Base-by-base conservation (phyloP, 1,284 basidiomycete genomes). In the Hypsizygus ulmarius region DNA sequence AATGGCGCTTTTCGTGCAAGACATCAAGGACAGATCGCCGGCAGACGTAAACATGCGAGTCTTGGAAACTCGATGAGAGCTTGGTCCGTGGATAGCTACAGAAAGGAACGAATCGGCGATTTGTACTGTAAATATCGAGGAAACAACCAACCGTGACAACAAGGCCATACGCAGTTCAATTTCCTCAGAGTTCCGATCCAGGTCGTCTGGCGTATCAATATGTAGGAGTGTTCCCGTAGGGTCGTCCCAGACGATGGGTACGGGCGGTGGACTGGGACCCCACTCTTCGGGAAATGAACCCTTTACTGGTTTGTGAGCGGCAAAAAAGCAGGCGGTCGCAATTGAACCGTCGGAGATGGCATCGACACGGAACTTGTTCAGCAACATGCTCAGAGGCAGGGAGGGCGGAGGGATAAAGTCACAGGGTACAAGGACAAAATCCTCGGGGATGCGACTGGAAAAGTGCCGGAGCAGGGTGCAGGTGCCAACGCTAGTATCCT, bases 1-100 rank as follows among this genome's bases (percentile, higher is more conserved):
- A 74, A 54, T 82, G 77, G 7, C 69, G 68, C 57, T 88, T 89
- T 55, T 82, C 74, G 9, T 81, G 75, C 27, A 96, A 68, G 11
- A 81, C 72, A 52, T 91, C 85, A n/a, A 95, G 70, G 3, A 95
- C 73, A 9, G 81, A 75, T 50, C 81, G 78, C 55, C 82, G 80
- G 68, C 90, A 93, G 33, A 96, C 82, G 62, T 96, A 97, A 38
- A 96, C 86, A 64, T 97, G 93, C 1, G 92, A 88, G 59, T 97
- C 93, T 57, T 87, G 81, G 36, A 90, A 77, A 25, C 70, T 75
- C 2, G 82, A 81, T 1, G 90, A 85, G 21, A 97, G 70, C 34
- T 77, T 82, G 14, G 82, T 75, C 11, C 81, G 79, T 9, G 93
- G 90, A 64, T 88, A 89, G 50, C 90, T 92, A 59, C 3, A 38